Evolutionary conservation across 106 monocot species (phyloP).

Genomic region (Dioscorea zingiberensis): DNA sequence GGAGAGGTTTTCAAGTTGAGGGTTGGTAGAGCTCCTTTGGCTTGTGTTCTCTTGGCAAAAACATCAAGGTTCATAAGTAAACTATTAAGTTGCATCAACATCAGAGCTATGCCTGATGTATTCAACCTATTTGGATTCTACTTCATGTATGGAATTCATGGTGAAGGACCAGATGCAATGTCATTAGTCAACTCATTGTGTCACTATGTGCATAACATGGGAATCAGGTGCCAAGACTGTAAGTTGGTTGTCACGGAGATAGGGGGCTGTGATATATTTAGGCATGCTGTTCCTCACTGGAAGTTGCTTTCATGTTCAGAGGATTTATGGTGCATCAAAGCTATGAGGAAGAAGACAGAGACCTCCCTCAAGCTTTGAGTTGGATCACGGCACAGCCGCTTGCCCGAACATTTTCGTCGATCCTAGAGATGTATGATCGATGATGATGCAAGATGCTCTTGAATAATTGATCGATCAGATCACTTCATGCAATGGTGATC

Average conservation of each 20-base stretch:
- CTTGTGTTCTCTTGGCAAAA: conserved; percentile 1
- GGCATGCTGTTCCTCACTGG: conserved; percentile 16
- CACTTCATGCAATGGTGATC: too few relatives aligned
- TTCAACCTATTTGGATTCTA: conserved; percentile 15
- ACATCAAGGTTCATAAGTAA: conserved; percentile 8
- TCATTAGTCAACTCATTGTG: conserved; percentile 9
- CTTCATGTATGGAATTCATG: conserved; percentile 20
- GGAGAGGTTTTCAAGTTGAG: conserved; percentile 7
- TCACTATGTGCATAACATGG: conserved; percentile 15
- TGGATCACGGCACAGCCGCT: conserved; percentile 7
- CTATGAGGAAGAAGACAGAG: conserved; percentile 4
- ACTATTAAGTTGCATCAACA: conserved; percentile 1
- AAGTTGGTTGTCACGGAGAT: conserved; percentile 10
- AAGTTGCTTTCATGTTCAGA: conserved; percentile 20
- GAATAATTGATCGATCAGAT: too few relatives aligned
- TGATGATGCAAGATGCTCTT: too few relatives aligned
- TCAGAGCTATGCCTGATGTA: conserved; percentile 15
- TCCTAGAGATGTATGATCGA: conserved; percentile 15
- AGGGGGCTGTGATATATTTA: conserved; percentile 11
- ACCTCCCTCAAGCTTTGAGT: conserved; percentile 3
- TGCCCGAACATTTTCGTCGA: conserved; percentile 16
- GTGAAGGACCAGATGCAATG: conserved; percentile 10
- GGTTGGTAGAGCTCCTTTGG: conserved; percentile 8
- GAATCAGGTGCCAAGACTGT: conserved; percentile 9
- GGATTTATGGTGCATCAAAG: conserved; percentile 29